These are phyloP conservation scores for Ophiostoma triangulosporum DNA, from an alignment of 2,329 filamentous ascomycete species.

Conservation along the genomic window DNA sequence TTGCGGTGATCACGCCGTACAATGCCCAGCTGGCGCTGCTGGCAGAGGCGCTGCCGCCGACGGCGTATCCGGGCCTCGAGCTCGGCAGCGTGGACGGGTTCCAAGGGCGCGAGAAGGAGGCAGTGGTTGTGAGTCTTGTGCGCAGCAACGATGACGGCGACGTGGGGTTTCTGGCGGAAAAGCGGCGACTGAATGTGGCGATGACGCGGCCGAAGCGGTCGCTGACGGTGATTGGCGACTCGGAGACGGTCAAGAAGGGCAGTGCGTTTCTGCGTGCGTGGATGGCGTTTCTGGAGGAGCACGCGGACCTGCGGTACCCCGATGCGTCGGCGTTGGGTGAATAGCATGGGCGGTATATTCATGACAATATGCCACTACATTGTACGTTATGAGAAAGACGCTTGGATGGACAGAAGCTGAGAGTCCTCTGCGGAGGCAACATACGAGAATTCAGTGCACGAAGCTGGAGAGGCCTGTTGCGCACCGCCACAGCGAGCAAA, in stretches of 20 bases:
- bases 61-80: conserved; percentile 71
- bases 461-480: no score
- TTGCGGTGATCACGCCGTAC: conserved; percentile 91
- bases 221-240: conserved; percentile 83
- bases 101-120: conserved; percentile 90
- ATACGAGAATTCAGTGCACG: no score
- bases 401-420: no score
- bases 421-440: no score
- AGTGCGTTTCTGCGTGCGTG: conserved; percentile 75
- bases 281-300: conserved; percentile 84
- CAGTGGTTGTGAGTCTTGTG: conserved; percentile 84
- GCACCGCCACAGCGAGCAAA: no score
- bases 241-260: conserved; percentile 83
- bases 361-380: no score
- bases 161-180: conserved; percentile 87
- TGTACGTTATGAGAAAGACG: no score
- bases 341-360: no score
- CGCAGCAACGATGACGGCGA: conserved; percentile 77
- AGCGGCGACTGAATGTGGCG: conserved; percentile 70
- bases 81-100: conserved; percentile 96
- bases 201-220: conserved; percentile 93
- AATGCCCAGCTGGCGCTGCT: conserved; percentile 82
- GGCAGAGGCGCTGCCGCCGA: conserved; percentile 53
- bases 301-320: conserved; percentile 82
- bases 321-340: conserved; percentile 29